Percentiles rank a stretch among this genome's conserved stretches.
These are phyloP conservation scores for Brassica hybrid DNA, from an alignment of 441 rosid genomes.

Conservation along the genomic window DNA sequence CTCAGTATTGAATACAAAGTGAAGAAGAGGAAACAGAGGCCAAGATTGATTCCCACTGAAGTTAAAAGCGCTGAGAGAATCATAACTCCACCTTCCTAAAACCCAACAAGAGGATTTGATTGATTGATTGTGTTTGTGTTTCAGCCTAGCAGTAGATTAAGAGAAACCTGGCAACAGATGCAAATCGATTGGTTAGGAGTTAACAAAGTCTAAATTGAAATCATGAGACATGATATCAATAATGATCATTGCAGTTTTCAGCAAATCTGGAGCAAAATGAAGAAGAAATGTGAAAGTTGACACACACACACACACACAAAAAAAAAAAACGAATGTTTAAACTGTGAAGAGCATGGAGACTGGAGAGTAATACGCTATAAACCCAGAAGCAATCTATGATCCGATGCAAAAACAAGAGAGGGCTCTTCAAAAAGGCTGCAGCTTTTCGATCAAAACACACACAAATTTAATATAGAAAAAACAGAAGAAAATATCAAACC, in stretches of 20 bases:
- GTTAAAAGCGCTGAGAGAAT: conserved; percentile 74
- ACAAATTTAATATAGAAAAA: too few species aligned
- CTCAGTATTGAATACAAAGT: conserved; percentile 75
- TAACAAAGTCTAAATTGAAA: neutral
- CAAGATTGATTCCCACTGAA: conserved; percentile 92
- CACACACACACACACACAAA: too few species aligned
- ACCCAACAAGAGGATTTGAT: neutral
- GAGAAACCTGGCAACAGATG: conserved; percentile 28
- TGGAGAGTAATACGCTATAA: neutral
- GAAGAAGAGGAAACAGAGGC: conserved; percentile 79
- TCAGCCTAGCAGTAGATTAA: too few species aligned
- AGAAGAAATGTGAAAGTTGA: conserved; percentile 9
- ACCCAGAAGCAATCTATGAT: neutral
- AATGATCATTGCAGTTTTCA: neutral
- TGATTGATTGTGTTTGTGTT: too few species aligned
- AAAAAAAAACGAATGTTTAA: neutral
- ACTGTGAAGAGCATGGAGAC: too few species aligned
- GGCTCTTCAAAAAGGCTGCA: conserved; percentile 4
- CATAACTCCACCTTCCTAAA: neutral
- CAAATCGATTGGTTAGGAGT: conserved; percentile 5
- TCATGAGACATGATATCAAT: neutral
- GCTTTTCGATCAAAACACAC: conserved; percentile 14
- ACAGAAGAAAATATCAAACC: conserved; percentile 23
- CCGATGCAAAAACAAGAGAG: neutral
- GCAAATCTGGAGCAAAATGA: conserved; percentile 5